Evolutionary conservation across 768 basidiomycete species (phyloP).

Genomic region (Leccinum imitatum): DNA sequence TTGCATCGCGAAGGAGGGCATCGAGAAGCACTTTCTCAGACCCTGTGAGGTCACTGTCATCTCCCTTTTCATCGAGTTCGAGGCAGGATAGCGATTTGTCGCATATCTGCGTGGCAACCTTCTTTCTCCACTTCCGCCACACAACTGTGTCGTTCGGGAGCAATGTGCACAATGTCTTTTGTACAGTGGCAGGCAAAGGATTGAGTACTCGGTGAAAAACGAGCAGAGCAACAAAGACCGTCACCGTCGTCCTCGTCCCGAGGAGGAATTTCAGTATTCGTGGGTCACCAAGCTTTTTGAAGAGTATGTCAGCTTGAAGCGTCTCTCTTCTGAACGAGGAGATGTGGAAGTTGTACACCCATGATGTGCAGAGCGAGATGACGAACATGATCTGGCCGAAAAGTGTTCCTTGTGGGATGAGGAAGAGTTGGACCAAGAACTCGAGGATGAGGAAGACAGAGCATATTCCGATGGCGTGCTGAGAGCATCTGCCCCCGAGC

Average conservation of each 20-base stretch:
- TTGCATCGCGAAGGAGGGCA: slow-evolving; percentile 22
- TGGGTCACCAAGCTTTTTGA: slow-evolving; percentile 16
- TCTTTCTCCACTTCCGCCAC: slow-evolving; percentile 23
- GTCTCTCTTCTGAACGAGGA: slow-evolving; percentile 32
- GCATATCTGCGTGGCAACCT: slow-evolving; percentile 14
- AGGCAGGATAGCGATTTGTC: slow-evolving; percentile 8
- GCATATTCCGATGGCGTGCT: slow-evolving; percentile 22
- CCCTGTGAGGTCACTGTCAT: neutral
- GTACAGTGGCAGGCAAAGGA: slow-evolving; percentile 1
- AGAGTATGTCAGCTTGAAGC: slow-evolving; percentile 23
- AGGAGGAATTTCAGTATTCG: slow-evolving; percentile 12
- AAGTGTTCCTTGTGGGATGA: slow-evolving; percentile 32
- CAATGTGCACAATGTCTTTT: slow-evolving; percentile 13
- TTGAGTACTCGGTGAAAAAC: slow-evolving; percentile 7
- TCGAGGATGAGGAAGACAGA: slow-evolving; percentile 30
- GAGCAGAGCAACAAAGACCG: slow-evolving; percentile 16
- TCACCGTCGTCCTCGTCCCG: slow-evolving; percentile 18
- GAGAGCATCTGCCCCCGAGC: neutral
- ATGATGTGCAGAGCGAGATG: slow-evolving; percentile 31
- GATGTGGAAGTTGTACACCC: slow-evolving; percentile 32
- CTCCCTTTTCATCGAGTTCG: neutral
- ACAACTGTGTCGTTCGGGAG: slow-evolving; percentile 24
- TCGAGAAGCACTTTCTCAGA: slow-evolving; percentile 5
- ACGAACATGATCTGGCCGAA: slow-evolving; percentile 39
- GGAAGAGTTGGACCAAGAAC: slow-evolving; percentile 32